Percentiles rank a stretch among this genome's conserved stretches.
Conservation (phyloP, 176 grass and related monocot genomes). For the Oryza glumipatula region DNA sequence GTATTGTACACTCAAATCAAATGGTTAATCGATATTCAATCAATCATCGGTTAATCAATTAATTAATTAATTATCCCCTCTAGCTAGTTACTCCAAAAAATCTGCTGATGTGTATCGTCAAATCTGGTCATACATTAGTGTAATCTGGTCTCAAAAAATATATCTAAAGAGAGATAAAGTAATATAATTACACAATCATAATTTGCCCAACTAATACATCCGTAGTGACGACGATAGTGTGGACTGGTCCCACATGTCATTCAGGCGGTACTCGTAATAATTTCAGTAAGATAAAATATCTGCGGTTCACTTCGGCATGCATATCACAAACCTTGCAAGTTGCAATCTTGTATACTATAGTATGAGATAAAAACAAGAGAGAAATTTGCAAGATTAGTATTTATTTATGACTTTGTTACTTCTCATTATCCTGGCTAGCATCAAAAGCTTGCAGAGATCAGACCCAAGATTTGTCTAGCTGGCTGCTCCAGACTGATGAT, state of each 20-base stretch:
- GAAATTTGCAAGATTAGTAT: too few species aligned
- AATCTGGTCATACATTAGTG: constrained; percentile 11
- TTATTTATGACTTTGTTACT: not conserved
- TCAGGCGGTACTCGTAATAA: not conserved
- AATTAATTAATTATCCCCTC: not conserved
- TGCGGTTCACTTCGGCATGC: not conserved
- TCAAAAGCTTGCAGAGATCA: not conserved
- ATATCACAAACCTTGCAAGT: not conserved
- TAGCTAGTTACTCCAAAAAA: constrained; percentile 30
- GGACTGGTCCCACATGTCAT: too few species aligned
- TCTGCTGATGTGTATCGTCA: not conserved
- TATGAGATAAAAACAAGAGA: not conserved
- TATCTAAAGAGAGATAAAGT: not conserved
- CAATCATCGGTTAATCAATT: not conserved
- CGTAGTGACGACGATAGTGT: not conserved
- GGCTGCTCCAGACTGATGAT: not conserved
- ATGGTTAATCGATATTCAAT: constrained; percentile 17
- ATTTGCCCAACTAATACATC: not conserved
- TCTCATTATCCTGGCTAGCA: not conserved
- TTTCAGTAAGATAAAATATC: not conserved
- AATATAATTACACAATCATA: not conserved
- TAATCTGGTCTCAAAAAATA: not conserved
- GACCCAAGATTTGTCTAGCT: not conserved
- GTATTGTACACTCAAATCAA: constrained; percentile 45
- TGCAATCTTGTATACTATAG: not conserved